Base-by-base conservation (phyloP, 495 filamentous ascomycete genomes). In the Acidiella bohemica region DNA sequence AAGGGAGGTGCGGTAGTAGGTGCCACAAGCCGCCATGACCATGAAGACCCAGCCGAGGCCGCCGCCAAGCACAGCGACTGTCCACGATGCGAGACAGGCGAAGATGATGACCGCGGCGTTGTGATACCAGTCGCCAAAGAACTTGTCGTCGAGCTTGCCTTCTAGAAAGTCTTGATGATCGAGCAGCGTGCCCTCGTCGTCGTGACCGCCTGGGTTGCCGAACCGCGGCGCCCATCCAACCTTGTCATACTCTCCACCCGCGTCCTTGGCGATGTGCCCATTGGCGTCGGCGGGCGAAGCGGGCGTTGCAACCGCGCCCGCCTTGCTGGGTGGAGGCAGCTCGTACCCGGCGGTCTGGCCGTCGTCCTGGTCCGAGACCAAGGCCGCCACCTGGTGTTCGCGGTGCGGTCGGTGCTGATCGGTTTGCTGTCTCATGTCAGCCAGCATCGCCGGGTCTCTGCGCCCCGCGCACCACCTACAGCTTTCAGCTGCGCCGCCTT, bases 41-140 rank as follows among this genome's bases (percentile, higher is more conserved):
- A 93, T 66, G 50, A 95, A 81, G 31, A 96, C 70, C 90, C 90
- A 96, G 19, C 69, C 87, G 4, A 99, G 66, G 22, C 90, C 90
- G 44, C 88, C 88, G 34, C 90, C 92, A 8, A 96, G 64, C 7
- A 86, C 65, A 10, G 87, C 90, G 28, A 94, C 63, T 3, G 93
- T 61, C 87, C 88, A 99, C 2, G 88, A 94, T 18, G 74, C 65
- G 18, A 99, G 66, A 52, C 85, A 94, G 18, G 90, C 85, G 53
- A 99, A 95, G 30, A 84, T 67, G 48, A 99, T 95, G 40, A 96
- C 67, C 19, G 64, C 90, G 12, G 86, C 77, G 59, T 99, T 96
- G 58, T 96, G 85, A 59, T 95, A 96, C 90, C 90, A 99, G 53
- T 95, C 88, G 53, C 90, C 90, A 60, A 78, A 99, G 58, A 87